phyloP scores from a whole-genome alignment of 495 filamentous ascomycete species.

The Daldinia caldariorum region DNA sequence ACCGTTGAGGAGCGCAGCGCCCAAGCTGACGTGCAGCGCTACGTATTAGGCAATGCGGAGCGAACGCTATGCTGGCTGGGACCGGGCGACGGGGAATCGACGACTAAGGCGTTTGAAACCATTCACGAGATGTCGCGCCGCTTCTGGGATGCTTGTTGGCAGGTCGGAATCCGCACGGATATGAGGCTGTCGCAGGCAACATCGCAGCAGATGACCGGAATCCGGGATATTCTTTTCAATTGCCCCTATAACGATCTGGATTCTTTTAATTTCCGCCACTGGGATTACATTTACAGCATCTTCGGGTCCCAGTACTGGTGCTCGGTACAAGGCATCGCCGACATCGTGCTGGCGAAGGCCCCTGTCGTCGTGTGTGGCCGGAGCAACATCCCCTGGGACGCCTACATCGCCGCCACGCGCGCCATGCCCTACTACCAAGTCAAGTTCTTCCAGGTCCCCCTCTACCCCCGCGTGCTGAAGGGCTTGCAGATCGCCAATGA shows the following conservation, averaged over 20 bases:
- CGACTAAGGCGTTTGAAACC: slow-evolving; percentile 29
- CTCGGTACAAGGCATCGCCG: slow-evolving; percentile 32
- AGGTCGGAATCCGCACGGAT: slow-evolving; percentile 24
- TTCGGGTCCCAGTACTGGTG: slow-evolving; percentile 37
- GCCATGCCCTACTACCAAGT: slow-evolving; percentile 30
- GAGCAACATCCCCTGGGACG: slow-evolving; percentile 35
- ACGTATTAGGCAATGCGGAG: slow-evolving; percentile 35
- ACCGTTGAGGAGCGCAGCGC: slow-evolving; percentile 38
- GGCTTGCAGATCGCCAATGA: slow-evolving; percentile 24
- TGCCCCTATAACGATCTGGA: slow-evolving; percentile 30
- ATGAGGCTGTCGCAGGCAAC: slow-evolving; percentile 1
- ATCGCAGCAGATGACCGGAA: slow-evolving; percentile 16
- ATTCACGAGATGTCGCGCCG: slow-evolving; percentile 36
- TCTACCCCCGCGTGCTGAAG: slow-evolving; percentile 10
- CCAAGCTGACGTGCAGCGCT: slow-evolving; percentile 21
- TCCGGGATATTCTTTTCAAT: slow-evolving; percentile 8
- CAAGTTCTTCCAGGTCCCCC: slow-evolving; percentile 31
- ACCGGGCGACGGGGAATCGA: slow-evolving; percentile 23
- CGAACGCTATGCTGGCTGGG: slow-evolving; percentile 45
- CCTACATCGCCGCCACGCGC: slow-evolving; percentile 33
- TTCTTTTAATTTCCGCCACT: slow-evolving; percentile 30
- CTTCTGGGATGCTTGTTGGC: slow-evolving; percentile 12
- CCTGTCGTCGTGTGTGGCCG: slow-evolving; percentile 38
- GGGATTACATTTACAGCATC: slow-evolving; percentile 28
- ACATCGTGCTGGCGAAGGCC: slow-evolving; percentile 34